Conservation (phyloP, 768 basidiomycete species). For the Macrolepiota fuliginosa region DNA sequence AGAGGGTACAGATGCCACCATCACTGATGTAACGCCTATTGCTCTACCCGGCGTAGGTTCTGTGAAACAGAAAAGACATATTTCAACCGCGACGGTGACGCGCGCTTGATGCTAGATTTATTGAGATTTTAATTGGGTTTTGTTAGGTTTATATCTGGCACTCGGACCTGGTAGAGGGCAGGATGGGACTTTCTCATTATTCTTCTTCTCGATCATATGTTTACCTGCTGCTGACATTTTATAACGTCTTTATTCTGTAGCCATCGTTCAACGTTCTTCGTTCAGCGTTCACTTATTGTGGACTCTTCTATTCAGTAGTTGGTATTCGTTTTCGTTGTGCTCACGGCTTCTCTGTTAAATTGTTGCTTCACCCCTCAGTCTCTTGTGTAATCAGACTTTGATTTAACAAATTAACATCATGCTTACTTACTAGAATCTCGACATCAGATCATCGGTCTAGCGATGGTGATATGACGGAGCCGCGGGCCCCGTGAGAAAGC, state of each 20-base stretch:
- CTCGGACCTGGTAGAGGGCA: background rate
- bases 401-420: no score
- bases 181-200: background rate
- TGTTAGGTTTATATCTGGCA: background rate
- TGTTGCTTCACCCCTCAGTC: no score
- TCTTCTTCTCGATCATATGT: background rate
- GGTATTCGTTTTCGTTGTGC: no score
- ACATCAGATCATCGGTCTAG: background rate
- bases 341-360: no score
- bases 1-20: constrained; percentile 21
- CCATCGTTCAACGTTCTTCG: no score
- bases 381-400: no score
- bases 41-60: background rate
- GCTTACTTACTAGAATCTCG: background rate
- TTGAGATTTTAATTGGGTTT: background rate
- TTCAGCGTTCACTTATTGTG: no score
- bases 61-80: background rate
- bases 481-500: constrained; percentile 34
- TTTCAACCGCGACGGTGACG: background rate
- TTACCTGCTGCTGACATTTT: background rate
- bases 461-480: no score
- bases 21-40: background rate
- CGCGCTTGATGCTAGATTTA: background rate
- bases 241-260: no score
- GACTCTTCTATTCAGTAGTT: no score